phyloP scores from a whole-genome alignment of 2,329 filamentous ascomycete species.

The Elsinoe arachidis region DNA sequence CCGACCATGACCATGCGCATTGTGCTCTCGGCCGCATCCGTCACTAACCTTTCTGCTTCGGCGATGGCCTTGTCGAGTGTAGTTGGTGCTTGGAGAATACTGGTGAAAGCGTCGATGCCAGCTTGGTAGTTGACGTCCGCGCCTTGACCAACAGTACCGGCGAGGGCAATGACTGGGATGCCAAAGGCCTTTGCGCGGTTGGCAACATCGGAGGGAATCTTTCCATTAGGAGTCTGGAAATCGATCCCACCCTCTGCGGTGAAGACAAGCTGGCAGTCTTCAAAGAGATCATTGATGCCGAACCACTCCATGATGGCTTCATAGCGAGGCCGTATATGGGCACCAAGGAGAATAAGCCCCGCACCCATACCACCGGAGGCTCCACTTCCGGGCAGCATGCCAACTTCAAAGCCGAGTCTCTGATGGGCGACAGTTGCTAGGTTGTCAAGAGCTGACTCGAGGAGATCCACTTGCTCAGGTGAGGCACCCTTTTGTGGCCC shows the following conservation, averaged over 20 bases:
- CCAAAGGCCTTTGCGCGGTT: slow-evolving; percentile 38
- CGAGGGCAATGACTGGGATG: slow-evolving; percentile 40
- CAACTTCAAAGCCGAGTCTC: slow-evolving; percentile 31
- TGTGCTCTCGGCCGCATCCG: slow-evolving; percentile 31
- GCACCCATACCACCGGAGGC: slow-evolving; percentile 46
- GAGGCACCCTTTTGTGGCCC: slow-evolving; percentile 46
- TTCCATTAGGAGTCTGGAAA: slow-evolving; percentile 43
- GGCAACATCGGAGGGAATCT: slow-evolving; percentile 47
- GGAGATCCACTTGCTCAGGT: slow-evolving; percentile 33
- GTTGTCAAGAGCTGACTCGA: slow-evolving; percentile 37
- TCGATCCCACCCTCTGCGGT: slow-evolving; percentile 48
- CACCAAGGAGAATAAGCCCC: slow-evolving; percentile 42
- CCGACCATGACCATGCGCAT: slow-evolving; percentile 32
- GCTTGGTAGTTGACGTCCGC: slow-evolving; percentile 28
- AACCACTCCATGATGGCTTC: slow-evolving; percentile 46
- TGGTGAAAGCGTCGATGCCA: slow-evolving; percentile 32
- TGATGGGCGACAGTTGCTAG: slow-evolving; percentile 32
- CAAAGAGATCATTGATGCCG: slow-evolving; percentile 38
- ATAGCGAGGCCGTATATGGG: slow-evolving; percentile 38
- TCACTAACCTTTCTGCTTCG: slow-evolving; percentile 28
- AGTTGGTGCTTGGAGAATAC: slow-evolving; percentile 28
- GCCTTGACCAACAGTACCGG: slow-evolving; percentile 34
- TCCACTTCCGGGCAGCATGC: slow-evolving; percentile 38
- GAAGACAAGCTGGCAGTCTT: slow-evolving; percentile 42
- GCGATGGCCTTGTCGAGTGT: slow-evolving; percentile 29